phyloP scores from a whole-genome alignment of 345 rosid genomes.

The Lepidium sativum region DNA sequence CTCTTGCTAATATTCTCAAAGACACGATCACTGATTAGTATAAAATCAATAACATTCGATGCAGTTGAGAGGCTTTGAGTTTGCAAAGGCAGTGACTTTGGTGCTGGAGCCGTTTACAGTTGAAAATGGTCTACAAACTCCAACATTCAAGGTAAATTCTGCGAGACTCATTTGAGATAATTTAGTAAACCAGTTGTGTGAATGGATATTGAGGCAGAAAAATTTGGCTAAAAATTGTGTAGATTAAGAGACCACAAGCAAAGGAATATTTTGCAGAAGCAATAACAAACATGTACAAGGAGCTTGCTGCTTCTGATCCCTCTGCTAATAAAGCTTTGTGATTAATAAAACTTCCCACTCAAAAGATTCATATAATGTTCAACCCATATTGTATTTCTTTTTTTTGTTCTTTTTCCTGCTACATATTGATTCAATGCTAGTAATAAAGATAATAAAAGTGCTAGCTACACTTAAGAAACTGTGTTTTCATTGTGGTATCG shows the following conservation, averaged over 20 bases:
- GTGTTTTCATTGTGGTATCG: background rate
- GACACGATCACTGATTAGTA: background rate
- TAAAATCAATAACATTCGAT: background rate
- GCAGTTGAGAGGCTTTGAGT: constrained; percentile 76
- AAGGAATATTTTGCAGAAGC: constrained; percentile 66
- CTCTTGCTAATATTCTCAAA: background rate
- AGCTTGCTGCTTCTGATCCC: constrained; percentile 52
- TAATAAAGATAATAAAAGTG: constrained; percentile 15
- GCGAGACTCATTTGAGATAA: background rate
- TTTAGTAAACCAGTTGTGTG: background rate
- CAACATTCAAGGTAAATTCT: constrained; percentile 72
- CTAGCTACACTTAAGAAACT: background rate
- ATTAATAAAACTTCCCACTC: background rate
- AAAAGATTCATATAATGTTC: background rate
- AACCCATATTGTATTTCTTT: constrained; percentile 3
- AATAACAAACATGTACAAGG: constrained; percentile 66
- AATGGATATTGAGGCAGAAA: background rate
- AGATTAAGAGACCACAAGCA: constrained; percentile 96
- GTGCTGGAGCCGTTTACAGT: constrained; percentile 69
- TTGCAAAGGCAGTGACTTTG: constrained; percentile 83
- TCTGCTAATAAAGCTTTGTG: constrained; percentile 26
- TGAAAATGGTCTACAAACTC: constrained; percentile 87
- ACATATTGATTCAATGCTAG: constrained; percentile 11
- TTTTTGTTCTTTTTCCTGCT: background rate
- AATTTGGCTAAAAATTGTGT: background rate